Evolutionary conservation across 768 basidiomycete genomes (phyloP), one percentile per base, ranked within the genome.

Genomic region (Pisolithus microcarpus): DNA sequence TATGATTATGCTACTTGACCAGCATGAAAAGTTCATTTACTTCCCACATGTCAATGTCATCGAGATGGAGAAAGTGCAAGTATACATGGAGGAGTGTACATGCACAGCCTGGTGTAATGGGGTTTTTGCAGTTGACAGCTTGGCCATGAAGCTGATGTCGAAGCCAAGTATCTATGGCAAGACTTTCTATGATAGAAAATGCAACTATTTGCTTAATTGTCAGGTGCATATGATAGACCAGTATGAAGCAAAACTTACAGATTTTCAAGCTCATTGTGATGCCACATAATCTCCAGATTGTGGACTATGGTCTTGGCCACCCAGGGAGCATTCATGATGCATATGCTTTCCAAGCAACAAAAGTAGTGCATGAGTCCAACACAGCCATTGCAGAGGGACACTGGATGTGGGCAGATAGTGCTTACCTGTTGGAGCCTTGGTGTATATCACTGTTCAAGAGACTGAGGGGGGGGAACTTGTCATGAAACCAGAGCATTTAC

Each of bases 81-180:
- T 66, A 71, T 8, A 58, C 65, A 43, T 23, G 48, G 2, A 10
- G 3, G 5, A 18, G 4, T 58, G 61, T 15, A 66, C 68, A 1
- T 75, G 73, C 49, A 15, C 38, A 1, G 61, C 53, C 0, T 75
- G 70, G 72, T 42, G 65, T 1, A 39, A 70, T 48, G 69, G 71
- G 0, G 72, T 65, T 62, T 64, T 62, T 38, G 48, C 71, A 47
- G 68, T 72, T 36, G 71, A 75, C 56, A 70, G 72, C 0, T 73
- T 71, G 8, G 9, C 36, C 1, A n/a, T 53, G 3, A 53, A 53
- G 8, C 18, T 53, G 5, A 61, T 56, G 44, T 16, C 39, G 9
- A 55, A 52, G n/a, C 51, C 51, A 7, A 51, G 45, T 16, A 44
- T 38, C 23, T 50, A 47, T 52, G 51, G 54, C 2, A 36, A 55